Evolutionary conservation across 2,329 filamentous ascomycete species (phyloP).

Genomic region (Fusarium brachygibbosum): DNA sequence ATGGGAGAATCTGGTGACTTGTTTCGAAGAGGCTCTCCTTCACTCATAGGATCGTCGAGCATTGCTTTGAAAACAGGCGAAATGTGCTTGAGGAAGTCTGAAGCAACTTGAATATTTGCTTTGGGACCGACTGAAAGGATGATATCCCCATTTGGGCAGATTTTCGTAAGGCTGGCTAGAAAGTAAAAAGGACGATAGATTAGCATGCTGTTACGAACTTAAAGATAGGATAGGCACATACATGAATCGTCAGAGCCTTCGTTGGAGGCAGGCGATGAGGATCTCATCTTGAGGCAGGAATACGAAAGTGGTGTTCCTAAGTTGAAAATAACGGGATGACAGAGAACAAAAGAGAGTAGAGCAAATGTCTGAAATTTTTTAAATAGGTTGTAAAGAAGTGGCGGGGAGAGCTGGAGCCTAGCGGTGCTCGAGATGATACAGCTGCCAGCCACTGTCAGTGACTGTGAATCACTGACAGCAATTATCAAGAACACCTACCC

Average conservation of each 20-base stretch:
- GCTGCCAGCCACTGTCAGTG: background rate
- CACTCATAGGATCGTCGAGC: background rate
- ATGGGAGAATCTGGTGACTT: rapidly evolving
- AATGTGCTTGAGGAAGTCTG: background rate
- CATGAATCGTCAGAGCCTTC: background rate
- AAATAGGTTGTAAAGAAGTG: too few species aligned
- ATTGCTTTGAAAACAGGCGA: constrained; percentile 12
- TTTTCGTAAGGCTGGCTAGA: background rate
- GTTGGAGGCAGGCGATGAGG: background rate
- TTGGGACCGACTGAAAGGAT: background rate
- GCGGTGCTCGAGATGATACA: background rate
- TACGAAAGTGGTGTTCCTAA: background rate
- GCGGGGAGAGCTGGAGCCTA: too few species aligned
- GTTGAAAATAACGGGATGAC: too few species aligned
- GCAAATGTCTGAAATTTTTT: too few species aligned
- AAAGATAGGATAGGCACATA: background rate
- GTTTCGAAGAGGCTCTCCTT: background rate
- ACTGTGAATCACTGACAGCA: too few species aligned
- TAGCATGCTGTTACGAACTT: background rate
- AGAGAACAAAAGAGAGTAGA: too few species aligned
- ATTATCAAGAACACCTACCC: too few species aligned
- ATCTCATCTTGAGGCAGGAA: background rate
- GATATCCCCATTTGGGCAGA: background rate
- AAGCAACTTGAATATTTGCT: background rate
- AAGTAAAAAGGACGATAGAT: background rate